These are phyloP conservation scores for Boletus sp. DNA, from an alignment of 768 basidiomycete species.

Conservation along the genomic window DNA sequence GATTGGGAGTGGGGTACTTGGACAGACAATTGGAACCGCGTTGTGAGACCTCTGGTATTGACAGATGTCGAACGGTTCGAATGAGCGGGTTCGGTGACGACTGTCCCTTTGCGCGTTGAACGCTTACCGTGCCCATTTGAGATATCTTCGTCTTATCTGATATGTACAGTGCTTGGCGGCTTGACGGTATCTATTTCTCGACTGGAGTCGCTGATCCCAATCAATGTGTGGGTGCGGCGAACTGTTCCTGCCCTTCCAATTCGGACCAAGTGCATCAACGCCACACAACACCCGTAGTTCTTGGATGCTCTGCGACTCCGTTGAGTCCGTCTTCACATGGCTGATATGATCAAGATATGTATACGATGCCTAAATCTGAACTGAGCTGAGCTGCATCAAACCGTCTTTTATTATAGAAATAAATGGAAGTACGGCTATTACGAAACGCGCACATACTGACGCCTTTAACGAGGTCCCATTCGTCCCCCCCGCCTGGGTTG, in stretches of 20 bases:
- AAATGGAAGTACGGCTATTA: neutral
- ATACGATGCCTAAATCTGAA: neutral
- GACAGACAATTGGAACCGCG: constrained; percentile 80
- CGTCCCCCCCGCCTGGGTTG: neutral
- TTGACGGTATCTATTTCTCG: neutral
- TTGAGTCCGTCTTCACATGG: neutral
- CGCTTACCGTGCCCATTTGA: neutral
- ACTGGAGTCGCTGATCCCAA: neutral
- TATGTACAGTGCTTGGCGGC: neutral
- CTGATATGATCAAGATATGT: neutral
- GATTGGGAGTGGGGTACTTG: constrained; percentile 69
- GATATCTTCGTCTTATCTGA: neutral
- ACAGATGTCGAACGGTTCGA: constrained; percentile 27
- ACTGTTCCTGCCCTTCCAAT: neutral
- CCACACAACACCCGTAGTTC: neutral
- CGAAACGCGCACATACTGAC: constrained; percentile 15
- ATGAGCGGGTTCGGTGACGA: constrained; percentile 1
- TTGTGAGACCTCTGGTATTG: constrained; percentile 57
- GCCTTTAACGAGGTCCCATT: neutral
- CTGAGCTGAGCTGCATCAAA: neutral
- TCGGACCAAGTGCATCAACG: neutral
- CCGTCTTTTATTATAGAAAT: neutral
- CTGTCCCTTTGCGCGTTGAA: neutral
- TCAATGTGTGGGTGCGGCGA: neutral
- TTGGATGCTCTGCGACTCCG: neutral